These are phyloP conservation scores for Nicotiana sylvestris DNA, from an alignment of 257 asterid genomes.

Conservation along the genomic window DNA sequence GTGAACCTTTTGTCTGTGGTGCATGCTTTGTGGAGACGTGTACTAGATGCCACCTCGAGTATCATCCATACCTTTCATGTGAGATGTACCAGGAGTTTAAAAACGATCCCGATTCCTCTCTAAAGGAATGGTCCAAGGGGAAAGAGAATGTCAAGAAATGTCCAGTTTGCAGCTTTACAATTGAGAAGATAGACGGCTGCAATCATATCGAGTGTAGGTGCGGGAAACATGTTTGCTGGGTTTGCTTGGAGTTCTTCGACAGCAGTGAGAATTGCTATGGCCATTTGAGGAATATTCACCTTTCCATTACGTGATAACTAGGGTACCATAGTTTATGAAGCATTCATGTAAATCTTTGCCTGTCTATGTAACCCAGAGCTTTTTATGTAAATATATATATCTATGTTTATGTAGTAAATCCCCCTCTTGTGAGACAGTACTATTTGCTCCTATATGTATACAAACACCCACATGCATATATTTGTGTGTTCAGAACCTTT, in stretches of 20 bases:
- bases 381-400: not conserved
- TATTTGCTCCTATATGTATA: not conserved
- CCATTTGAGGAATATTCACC: slow-evolving; percentile 67
- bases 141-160: slow-evolving; percentile 70
- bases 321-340: not conserved
- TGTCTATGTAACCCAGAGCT: slow-evolving; percentile 4
- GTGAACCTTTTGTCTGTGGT: slow-evolving; percentile 50
- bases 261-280: slow-evolving; percentile 57
- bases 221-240: slow-evolving; percentile 88
- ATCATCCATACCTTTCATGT: slow-evolving; percentile 65
- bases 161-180: slow-evolving; percentile 63
- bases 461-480: not conserved
- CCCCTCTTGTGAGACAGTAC: not conserved
- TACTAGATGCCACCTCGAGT: slow-evolving; percentile 78
- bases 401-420: not conserved
- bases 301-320: slow-evolving; percentile 26
- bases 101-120: slow-evolving; percentile 69
- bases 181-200: slow-evolving; percentile 95
- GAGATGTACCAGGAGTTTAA: slow-evolving; percentile 63
- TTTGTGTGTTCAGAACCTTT: not conserved
- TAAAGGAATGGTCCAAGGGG: slow-evolving; percentile 74
- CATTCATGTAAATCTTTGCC: not conserved
- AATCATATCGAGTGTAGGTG: slow-evolving; percentile 79
- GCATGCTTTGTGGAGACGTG: slow-evolving; percentile 84
- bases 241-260: slow-evolving; percentile 50